Evolutionary conservation across 169 alveolate species (phyloP).

Genomic region (Plasmodium blacklocki): DNA sequence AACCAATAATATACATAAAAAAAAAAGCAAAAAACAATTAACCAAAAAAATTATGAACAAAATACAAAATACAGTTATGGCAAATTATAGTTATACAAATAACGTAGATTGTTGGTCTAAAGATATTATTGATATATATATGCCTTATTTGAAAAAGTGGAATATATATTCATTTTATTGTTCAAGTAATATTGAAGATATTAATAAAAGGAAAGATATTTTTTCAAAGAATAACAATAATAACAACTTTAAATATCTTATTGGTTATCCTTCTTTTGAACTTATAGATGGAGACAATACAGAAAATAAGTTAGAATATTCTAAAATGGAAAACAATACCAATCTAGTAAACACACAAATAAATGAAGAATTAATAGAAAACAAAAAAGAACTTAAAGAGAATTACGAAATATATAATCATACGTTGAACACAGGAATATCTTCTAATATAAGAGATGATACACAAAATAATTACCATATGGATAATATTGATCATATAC

Average conservation of each 20-base stretch:
- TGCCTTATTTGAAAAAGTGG: conserved; percentile 75
- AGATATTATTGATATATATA: conserved; percentile 63
- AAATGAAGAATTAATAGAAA: no score
- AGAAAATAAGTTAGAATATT: no score
- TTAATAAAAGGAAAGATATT: conserved; percentile 36
- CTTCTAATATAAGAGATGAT: no score
- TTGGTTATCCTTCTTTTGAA: conserved; percentile 74
- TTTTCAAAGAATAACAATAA: conserved; percentile 24
- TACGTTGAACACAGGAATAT: no score
- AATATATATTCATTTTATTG: conserved; percentile 72
- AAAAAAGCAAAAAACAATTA: not conserved
- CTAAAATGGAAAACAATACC: no score
- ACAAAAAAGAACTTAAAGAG: no score
- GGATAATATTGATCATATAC: no score
- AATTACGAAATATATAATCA: no score
- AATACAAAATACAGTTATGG: conserved; percentile 43
- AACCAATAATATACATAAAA: not conserved
- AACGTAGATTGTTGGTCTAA: conserved; percentile 73
- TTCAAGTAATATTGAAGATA: conserved; percentile 67
- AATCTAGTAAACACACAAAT: no score
- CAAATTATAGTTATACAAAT: conserved; percentile 32
- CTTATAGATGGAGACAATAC: conserved; percentile 10
- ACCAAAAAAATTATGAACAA: not conserved
- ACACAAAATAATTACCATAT: no score
- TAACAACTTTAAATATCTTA: conserved; percentile 32